phyloP scores from a whole-genome alignment of 2,329 filamentous ascomycete species.

The Aspergillus tamarii region DNA sequence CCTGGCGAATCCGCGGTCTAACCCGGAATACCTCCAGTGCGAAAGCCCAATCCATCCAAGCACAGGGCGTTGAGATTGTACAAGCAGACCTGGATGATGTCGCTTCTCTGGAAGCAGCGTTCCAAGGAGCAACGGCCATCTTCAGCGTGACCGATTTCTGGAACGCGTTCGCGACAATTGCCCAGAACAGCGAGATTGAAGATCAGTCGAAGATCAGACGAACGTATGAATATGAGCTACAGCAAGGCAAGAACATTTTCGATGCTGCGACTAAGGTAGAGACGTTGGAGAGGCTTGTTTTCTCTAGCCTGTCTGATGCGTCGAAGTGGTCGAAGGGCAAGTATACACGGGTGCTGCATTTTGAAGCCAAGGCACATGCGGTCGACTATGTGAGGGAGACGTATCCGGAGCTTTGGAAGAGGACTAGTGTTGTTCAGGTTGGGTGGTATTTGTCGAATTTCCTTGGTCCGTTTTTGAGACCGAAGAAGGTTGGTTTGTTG shows the following conservation, averaged over 20 bases:
- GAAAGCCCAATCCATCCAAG: constrained; percentile 35
- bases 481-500: constrained; percentile 6
- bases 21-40: constrained; percentile 48
- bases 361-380: constrained; percentile 45
- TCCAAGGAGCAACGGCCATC: constrained; percentile 42
- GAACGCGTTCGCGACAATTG: constrained; percentile 23
- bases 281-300: constrained; percentile 42
- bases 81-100: constrained; percentile 37
- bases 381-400: constrained; percentile 33
- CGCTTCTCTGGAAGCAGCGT: constrained; percentile 36
- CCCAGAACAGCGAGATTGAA: constrained; percentile 20
- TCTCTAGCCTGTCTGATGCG: constrained; percentile 42
- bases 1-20: constrained; percentile 28
- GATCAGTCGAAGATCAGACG: constrained; percentile 8
- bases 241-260: constrained; percentile 42
- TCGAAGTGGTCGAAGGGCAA: constrained; percentile 45
- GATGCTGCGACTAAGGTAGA: constrained; percentile 39
- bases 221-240: constrained; percentile 31
- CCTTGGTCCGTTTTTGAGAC: background rate
- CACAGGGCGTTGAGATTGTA: constrained; percentile 43
- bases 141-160: constrained; percentile 44
- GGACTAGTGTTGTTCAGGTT: constrained; percentile 37
- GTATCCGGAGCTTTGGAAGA: constrained; percentile 31
- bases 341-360: constrained; percentile 47
- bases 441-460: constrained; percentile 40